Percentiles rank a stretch among this genome's conserved stretches.
Evolutionary conservation across 331 rosid species (phyloP).

Genomic region (Pyrus hybrid): DNA sequence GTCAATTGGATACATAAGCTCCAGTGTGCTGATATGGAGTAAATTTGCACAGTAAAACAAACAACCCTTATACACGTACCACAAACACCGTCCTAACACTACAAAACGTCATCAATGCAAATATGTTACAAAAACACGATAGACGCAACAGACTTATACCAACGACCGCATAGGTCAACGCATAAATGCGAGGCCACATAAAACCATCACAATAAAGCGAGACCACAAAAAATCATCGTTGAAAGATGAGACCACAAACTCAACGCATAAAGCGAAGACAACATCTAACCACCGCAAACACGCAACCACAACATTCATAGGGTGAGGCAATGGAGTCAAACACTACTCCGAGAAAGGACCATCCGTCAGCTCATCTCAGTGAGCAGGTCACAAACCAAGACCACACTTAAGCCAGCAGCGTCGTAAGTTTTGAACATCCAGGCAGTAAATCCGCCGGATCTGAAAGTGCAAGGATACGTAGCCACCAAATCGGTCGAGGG

Average conservation of each 20-base stretch:
- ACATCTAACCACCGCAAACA: neutral
- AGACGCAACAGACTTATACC: neutral
- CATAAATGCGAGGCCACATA: neutral
- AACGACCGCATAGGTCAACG: neutral
- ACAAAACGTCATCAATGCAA: neutral
- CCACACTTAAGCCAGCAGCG: neutral
- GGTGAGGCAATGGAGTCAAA: neutral
- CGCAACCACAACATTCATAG: neutral
- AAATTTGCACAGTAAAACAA: too few relatives aligned
- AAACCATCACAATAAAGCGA: neutral
- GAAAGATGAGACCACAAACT: neutral
- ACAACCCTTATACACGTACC: neutral
- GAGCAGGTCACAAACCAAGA: neutral
- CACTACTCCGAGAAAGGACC: neutral
- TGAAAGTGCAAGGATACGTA: neutral
- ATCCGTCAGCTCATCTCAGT: too few relatives aligned
- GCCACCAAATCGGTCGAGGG: neutral
- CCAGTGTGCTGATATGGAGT: neutral
- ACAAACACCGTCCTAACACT: neutral
- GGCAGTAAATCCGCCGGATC: fast-evolving
- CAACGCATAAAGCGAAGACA: neutral
- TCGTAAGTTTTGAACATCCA: neutral
- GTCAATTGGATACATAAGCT: too few relatives aligned
- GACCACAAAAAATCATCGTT: neutral
- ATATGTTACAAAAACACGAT: neutral